Base-by-base conservation (phyloP, 805 yeast species). In the Lipomyces yamadae region DNA sequence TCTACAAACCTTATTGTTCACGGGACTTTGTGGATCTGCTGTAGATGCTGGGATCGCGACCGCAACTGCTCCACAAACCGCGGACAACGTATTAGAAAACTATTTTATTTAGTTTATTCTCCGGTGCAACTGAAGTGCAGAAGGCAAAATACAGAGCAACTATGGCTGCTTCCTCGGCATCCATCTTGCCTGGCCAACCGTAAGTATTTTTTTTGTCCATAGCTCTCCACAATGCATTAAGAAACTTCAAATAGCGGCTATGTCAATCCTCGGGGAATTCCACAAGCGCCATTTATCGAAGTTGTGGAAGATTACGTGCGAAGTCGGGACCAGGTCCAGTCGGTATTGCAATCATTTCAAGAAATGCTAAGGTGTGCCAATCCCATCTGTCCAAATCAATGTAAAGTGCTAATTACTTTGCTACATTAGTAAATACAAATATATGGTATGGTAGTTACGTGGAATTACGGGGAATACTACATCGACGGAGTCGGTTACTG, bases 261-360 rank as follows among this genome's bases (percentile, higher is more conserved):
- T 33, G 67, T 68, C n/a, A 95, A 95, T 75, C 95, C 98, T 8
- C 84, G 98, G 70, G 99, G 99, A 2, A 95, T 95, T 65, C 99
- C 99, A 5, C 90, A 91, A 75, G 99, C 99, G 0, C 97, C 96
- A 53, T 95, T 95, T 77, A 87, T 95, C 61, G 96, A 90, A 69
- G 86, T 86, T 64, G 95, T 93, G 8, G 95, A 87, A 64, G 88
- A 86, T 60, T 85, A 87, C 72, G 84, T 92, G 69, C 89, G 86
- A 74, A 82, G 83, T 72, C 83, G 87, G 2, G 88, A 84, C 56
- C 94, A 91, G 73, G 91, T 89, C 65, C 91, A 89, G 60, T 76
- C 83, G 55, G 82, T 89, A 45, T 85, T 94, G 80, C 82, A 83
- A 59, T 84, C 89, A 72, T 88, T 93, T 76, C 97, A 94, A 79